Conservation (phyloP, 129 eudicot species). For the Tagetes patula region DNA sequence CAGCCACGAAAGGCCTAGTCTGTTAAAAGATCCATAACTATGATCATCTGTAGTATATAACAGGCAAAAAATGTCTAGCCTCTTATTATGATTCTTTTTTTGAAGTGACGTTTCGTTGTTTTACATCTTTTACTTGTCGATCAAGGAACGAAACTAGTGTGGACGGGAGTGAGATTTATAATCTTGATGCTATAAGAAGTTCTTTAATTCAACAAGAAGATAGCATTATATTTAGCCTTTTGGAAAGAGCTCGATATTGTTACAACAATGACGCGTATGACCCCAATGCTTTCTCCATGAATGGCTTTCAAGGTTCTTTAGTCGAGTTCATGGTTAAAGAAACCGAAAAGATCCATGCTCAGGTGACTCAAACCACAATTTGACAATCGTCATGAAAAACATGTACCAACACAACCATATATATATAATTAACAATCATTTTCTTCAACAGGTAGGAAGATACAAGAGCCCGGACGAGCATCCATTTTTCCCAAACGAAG, state of each 20-base stretch:
- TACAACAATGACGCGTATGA: conserved; percentile 74
- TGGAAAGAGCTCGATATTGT: conserved; percentile 88
- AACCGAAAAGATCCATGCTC: conserved; percentile 85
- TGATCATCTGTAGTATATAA: no score
- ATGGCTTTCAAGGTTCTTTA: conserved; percentile 74
- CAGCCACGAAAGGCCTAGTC: no score
- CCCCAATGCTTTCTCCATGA: conserved; percentile 58
- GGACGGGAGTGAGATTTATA: conserved; percentile 70
- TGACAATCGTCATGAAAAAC: neutral
- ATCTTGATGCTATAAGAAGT: conserved; percentile 78
- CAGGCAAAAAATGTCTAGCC: no score
- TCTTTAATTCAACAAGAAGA: conserved; percentile 87
- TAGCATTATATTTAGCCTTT: conserved; percentile 80
- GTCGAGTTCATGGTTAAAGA: conserved; percentile 81
- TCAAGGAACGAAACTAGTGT: conserved; percentile 43
- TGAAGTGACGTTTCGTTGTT: neutral
- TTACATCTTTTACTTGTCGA: conserved; percentile 36
- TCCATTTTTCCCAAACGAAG: conserved; percentile 78
- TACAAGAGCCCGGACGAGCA: conserved; percentile 91
- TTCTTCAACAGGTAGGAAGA: conserved; percentile 65
- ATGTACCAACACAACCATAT: neutral
- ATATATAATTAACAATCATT: conserved; percentile 1
- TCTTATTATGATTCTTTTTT: neutral
- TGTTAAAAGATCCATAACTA: no score
- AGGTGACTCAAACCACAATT: conserved; percentile 40